Evolutionary conservation across 306 rosid genomes (phyloP).

Genomic region (Pachyrhizus erosus): DNA sequence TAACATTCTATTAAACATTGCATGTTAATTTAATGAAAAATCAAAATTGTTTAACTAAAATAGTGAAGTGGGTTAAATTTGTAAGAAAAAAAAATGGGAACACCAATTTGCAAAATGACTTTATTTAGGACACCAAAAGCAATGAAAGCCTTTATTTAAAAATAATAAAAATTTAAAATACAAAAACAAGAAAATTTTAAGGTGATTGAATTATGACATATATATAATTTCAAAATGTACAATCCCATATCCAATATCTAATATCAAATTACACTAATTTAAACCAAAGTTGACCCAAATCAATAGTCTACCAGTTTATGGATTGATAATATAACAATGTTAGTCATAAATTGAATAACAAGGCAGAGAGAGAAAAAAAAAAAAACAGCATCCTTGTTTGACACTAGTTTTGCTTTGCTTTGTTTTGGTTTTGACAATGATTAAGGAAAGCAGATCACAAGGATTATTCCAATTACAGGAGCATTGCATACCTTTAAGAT

Average conservation of each 20-base stretch:
- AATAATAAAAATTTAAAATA: too few relatives aligned
- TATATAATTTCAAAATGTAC: too few relatives aligned
- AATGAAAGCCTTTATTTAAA: too few relatives aligned
- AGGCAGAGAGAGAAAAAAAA: background rate
- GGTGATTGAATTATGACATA: too few relatives aligned
- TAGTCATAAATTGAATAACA: background rate
- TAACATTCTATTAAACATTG: too few relatives aligned
- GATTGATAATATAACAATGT: background rate
- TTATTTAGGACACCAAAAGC: background rate
- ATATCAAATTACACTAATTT: too few relatives aligned
- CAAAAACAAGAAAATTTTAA: too few relatives aligned
- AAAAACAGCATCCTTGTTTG: background rate
- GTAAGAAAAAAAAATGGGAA: background rate
- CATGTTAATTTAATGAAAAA: too few relatives aligned
- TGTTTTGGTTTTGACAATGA: background rate
- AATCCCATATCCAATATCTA: too few relatives aligned
- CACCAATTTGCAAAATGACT: background rate
- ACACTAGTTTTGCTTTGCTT: background rate
- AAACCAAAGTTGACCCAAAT: too few relatives aligned
- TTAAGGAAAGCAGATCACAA: background rate
- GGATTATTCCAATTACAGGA: background rate
- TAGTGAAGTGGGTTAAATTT: background rate
- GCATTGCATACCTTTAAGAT: constrained; percentile 59
- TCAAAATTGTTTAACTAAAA: background rate
- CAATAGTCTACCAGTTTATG: background rate